Base-by-base conservation (phyloP, 2,329 filamentous ascomycete species). In the Fonsecaea pedrosoi region DNA sequence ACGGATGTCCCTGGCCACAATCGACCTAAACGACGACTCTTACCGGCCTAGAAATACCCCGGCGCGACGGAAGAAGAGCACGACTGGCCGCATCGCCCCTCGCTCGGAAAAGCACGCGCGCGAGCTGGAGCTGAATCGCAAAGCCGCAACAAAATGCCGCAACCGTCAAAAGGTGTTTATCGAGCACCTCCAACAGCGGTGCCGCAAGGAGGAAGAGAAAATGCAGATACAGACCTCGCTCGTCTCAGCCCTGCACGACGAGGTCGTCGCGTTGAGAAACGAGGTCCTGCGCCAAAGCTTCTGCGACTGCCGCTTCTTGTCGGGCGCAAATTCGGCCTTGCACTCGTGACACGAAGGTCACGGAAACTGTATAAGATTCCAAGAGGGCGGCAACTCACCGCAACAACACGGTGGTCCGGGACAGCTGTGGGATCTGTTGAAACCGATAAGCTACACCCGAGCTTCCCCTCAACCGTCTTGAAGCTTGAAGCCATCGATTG, bases 121-220 rank as follows among this genome's bases (percentile, higher is more conserved):
- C 1, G 68, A 70, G 56, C 59, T 70, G n/a, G 68, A 70, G 53
- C 65, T 70, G 32, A 70, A 70, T 53, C 68, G 68, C 32, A 67
- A 63, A 55, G 68, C 68, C 18, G 68, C 68, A 7, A 67, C 68
- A 2, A 70, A 70, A 18, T 70, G 68, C 35, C 68, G 68, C 12
- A 70, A 67, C 13, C 64, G 65, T 2, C 68, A 70, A 38, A 70
- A 70, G 53, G 54, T 45, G 3, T 70, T 67, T 38, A 56, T 70
- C 30, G 65, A 70, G 32, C 62, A 67, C 54, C 65, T 70, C 45
- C 65, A 70, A n/a, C 45, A 57, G 12, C 65, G 62, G 4, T 70
- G 65, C 53, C 62, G 62, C 18, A 55, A 34, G n/a, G 68, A 70
- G 37, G 65, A 70, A 45, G 65, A 62, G 60, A 67, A 60, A 32